These are phyloP conservation scores for Coffea humblotiana DNA, from an alignment of 305 asterid genomes.

Conservation along the genomic window DNA sequence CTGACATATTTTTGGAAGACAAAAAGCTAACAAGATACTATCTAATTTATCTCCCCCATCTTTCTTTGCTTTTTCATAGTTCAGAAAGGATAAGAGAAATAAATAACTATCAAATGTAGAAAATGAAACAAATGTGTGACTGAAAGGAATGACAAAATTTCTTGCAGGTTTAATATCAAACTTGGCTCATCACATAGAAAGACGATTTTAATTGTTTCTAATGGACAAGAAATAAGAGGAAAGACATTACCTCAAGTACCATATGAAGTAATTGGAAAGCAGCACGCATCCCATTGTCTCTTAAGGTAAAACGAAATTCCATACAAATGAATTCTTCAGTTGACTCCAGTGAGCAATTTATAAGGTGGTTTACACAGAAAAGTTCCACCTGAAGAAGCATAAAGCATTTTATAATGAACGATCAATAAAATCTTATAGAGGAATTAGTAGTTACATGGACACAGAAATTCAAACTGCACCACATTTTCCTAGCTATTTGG, in stretches of 20 bases:
- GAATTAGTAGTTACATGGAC: neutral
- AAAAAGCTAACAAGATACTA: neutral
- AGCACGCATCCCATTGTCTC: conserved; percentile 97
- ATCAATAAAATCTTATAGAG: conserved; percentile 20
- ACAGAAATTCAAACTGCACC: neutral
- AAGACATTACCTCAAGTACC: conserved; percentile 88
- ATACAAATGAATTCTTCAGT: conserved; percentile 98
- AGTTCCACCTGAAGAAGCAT: conserved; percentile 77
- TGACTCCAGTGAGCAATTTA: conserved; percentile 97
- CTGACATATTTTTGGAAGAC: neutral
- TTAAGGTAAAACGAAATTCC: conserved; percentile 95
- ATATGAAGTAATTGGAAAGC: conserved; percentile 99
- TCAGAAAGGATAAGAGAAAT: neutral
- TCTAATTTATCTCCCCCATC: neutral
- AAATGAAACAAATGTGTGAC: neutral
- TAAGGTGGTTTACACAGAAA: conserved; percentile 95
- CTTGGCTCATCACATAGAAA: neutral
- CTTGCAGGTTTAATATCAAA: neutral
- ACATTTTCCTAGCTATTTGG: neutral
- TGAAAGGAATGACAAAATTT: neutral
- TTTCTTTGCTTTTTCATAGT: neutral
- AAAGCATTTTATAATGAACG: conserved; percentile 15
- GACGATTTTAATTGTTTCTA: neutral
- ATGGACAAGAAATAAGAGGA: neutral
- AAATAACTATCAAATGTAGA: neutral